phyloP scores from a whole-genome alignment of 805 yeast species.

The Crinitomyces ghanaensis region DNA sequence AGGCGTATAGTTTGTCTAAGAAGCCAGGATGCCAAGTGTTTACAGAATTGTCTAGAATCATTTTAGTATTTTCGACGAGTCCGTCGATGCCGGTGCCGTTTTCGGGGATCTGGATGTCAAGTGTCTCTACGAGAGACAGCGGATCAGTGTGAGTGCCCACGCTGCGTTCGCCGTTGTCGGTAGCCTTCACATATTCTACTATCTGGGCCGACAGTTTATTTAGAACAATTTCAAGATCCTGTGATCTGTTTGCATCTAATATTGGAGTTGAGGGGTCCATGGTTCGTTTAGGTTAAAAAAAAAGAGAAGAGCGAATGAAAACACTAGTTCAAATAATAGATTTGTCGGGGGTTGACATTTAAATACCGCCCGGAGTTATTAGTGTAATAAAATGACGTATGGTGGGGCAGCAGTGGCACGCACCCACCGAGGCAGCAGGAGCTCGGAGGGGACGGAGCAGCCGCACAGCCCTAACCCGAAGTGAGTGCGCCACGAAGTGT shows the following conservation, averaged over 20 bases:
- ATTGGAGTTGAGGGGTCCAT: background rate
- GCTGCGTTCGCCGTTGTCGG: conserved; percentile 33
- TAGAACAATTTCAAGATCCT: conserved; percentile 46
- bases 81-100: conserved; percentile 33
- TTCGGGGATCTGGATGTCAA: conserved; percentile 29
- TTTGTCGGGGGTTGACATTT: too few relatives aligned
- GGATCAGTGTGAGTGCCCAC: conserved; percentile 42
- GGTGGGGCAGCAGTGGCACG: too few relatives aligned
- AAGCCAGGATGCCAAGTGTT: conserved; percentile 85
- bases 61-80: conserved; percentile 40
- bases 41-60: conserved; percentile 53
- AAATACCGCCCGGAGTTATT: too few relatives aligned
- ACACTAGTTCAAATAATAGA: too few relatives aligned
- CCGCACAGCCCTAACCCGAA: too few relatives aligned
- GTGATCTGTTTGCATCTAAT: conserved; percentile 30
- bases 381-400: too few relatives aligned
- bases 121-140: conserved; percentile 28
- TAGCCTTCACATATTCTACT: conserved; percentile 40
- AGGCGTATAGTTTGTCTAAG: conserved; percentile 71
- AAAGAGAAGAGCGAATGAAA: too few relatives aligned
- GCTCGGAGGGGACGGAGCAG: too few relatives aligned
- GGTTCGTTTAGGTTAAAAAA: too few relatives aligned
- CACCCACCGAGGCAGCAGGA: too few relatives aligned
- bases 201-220: conserved; percentile 40
- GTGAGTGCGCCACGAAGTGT: too few relatives aligned